Base-by-base conservation (phyloP, 176 grass and related monocot species). In the Eleusine coracana region DNA sequence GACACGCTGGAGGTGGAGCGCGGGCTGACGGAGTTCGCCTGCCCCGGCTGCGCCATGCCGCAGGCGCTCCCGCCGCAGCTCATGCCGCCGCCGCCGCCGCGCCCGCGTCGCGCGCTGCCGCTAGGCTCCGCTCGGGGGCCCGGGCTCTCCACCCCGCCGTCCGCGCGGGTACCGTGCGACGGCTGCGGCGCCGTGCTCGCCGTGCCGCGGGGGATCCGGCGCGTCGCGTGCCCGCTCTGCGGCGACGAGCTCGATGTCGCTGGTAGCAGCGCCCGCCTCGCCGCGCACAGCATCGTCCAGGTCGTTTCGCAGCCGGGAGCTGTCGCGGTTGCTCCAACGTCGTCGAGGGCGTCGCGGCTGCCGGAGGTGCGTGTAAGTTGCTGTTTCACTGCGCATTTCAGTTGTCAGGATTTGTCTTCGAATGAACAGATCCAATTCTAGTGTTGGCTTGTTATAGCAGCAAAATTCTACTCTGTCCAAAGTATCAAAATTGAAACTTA, bases 181-280 rank as follows among this genome's bases (percentile, higher is more conserved):
- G 85, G 82, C 3, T 97, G 94, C 91, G 91, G 91, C 70, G 89
- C 89, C 10, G 82, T 94, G 20, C 87, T 97, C 28, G 78, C 85
- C 60, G 91, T 97, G n/a, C 94, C 94, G 10, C 80, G 83, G 31
- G 94, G 91, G 28, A 73, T 92, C 81, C 40, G 85, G 38, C 82
- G 87, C 79, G 68, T 94, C 69, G 61, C 66, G 68, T 97, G 91
- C 77, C 94, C 94, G 41, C 85, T 92, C 67, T 97, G 94, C 59
- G 85, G 80, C 48, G 76, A 83, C 41, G 94, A 92, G 60, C 79
- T 97, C 54, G 81, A 83, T 10, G 62, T 87, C 68, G 89, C 92
- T 83, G 69, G 68, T 40, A 45, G 64, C 86, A 5, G 66, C 56
- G 56, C 21, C 34, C 66, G 64, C 56, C 58, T 48, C 25, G 31